Conservation (phyloP, 2,329 filamentous ascomycete genomes). For the Whalleya microplaca region DNA sequence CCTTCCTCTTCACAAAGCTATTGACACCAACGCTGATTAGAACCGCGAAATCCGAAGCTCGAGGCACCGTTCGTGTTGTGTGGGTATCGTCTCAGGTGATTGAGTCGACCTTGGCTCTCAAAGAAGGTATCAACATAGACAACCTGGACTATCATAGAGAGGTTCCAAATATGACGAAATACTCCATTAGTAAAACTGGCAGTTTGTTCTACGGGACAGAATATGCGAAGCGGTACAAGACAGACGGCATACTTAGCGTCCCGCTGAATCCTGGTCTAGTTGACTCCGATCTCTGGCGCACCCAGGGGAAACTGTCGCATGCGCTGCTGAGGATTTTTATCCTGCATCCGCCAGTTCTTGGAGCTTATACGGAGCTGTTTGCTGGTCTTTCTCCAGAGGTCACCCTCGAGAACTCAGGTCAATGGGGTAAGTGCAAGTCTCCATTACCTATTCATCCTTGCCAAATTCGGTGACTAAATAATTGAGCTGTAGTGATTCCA, state of each 20-base stretch:
- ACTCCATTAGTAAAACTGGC: slow-evolving; percentile 22
- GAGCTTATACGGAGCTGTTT: slow-evolving; percentile 54
- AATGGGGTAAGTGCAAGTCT: slow-evolving; percentile 30
- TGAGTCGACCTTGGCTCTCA: slow-evolving; percentile 21
- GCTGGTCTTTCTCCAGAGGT: slow-evolving; percentile 49
- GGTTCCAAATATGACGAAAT: slow-evolving; percentile 2
- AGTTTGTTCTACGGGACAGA: slow-evolving; percentile 21
- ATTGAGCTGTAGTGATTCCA: slow-evolving; percentile 36
- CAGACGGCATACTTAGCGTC: slow-evolving; percentile 37
- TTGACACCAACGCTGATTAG: slow-evolving; percentile 18
- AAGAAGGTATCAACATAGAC: slow-evolving; percentile 23
- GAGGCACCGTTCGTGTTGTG: slow-evolving; percentile 21
- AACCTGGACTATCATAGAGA: slow-evolving; percentile 21
- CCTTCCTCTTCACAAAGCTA: slow-evolving; percentile 19
- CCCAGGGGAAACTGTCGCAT: slow-evolving; percentile 17
- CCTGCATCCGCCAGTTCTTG: slow-evolving; percentile 39
- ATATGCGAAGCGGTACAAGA: slow-evolving; percentile 14
- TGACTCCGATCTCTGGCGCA: slow-evolving; percentile 42
- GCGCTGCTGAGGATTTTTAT: slow-evolving; percentile 27
- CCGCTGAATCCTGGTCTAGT: slow-evolving; percentile 47
- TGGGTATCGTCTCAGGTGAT: slow-evolving; percentile 39
- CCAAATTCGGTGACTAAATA: too few relatives aligned
- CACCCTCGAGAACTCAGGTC: slow-evolving; percentile 41
- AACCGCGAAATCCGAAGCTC: slow-evolving; percentile 39
- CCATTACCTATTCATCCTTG: too few relatives aligned